Evolutionary conservation across 805 yeast genomes (phyloP), one percentile per base, ranked within the genome.

Genomic region (Scheffersomyces coipomensis): DNA sequence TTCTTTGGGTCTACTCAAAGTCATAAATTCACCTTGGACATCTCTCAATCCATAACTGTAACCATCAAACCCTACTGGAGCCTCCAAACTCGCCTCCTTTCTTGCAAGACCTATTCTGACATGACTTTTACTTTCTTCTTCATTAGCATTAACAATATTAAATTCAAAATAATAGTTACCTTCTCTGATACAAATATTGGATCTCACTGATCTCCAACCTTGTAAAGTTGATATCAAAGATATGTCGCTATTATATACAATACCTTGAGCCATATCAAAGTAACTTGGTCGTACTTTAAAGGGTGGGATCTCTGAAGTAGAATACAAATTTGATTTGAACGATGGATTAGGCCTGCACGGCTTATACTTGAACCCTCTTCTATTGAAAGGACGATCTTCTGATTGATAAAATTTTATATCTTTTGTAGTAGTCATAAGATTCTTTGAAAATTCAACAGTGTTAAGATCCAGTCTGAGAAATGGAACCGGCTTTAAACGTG

Each of bases 21-120:
- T 95, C 18, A 93, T 72, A 21, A 77, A 78, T 48, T 86, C 85
- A 2, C 95, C 90, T 5, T 75, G 71, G 26, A 75, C 73, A 62
- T 91, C 97, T 43, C 97, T 72, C 2, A 93, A 54, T 2, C 96
- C 97, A 60, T 93, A 91, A 0, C 97, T 91, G 63, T 89, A 93
- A 0, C 89, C 91, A 60, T 93, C 98, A 52, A 79, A 88, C 2
- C 99, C 99, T 5, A 90, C 93, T 0, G 99, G 98, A 0, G 95
- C 96, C 49, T 91, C 97, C 32, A 90, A 62, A 35, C 88, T 78
- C 2, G 96, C 93, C 54, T 91, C 98, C 45, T 88, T 74, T 37
- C 98, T 68, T 0, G 84, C 84, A 26, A 91, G 55, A 0, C 99
- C 99, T 21, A 90, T 55, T 21, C 99, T 65, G 1, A 93, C 88